Percentiles rank a stretch among this genome's conserved stretches.
phyloP scores from a whole-genome alignment of 768 basidiomycete genomes.

The Cystobasidium tubakii region DNA sequence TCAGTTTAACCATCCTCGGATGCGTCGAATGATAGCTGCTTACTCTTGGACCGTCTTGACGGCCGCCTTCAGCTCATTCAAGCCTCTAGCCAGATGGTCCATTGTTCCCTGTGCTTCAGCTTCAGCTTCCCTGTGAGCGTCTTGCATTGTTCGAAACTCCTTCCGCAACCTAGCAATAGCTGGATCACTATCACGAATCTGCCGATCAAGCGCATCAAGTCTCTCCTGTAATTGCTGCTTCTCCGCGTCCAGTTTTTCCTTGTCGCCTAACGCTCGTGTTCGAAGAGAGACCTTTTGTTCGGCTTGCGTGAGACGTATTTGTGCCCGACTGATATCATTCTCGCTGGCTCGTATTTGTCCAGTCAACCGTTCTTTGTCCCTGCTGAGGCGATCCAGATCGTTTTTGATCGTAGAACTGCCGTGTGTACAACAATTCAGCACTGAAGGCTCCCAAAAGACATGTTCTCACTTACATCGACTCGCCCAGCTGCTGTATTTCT shows the following conservation, averaged over 20 bases:
- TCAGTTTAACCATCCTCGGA: background rate
- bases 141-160: constrained; percentile 17
- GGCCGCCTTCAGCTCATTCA: constrained; percentile 1
- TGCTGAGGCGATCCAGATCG: constrained; percentile 61
- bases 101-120: background rate
- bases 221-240: constrained; percentile 47
- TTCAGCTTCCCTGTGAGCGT: constrained; percentile 30
- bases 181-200: constrained; percentile 18
- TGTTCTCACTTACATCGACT: constrained; percentile 60
- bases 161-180: constrained; percentile 45
- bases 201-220: constrained; percentile 50
- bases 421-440: no score
- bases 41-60: constrained; percentile 9
- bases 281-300: constrained; percentile 51
- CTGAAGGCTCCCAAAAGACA: no score
- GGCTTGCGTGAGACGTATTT: constrained; percentile 58
- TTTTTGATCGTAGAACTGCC: constrained; percentile 53
- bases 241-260: constrained; percentile 54
- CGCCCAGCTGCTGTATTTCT: constrained; percentile 63
- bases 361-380: constrained; percentile 50
- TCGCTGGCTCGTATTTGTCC: constrained; percentile 52
- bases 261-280: constrained; percentile 30
- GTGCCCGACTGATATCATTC: constrained; percentile 58
- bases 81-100: constrained; percentile 2
- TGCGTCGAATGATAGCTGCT: background rate